phyloP scores from a whole-genome alignment of 352 stramenopile genomes.

The Phytophthora pisi region DNA sequence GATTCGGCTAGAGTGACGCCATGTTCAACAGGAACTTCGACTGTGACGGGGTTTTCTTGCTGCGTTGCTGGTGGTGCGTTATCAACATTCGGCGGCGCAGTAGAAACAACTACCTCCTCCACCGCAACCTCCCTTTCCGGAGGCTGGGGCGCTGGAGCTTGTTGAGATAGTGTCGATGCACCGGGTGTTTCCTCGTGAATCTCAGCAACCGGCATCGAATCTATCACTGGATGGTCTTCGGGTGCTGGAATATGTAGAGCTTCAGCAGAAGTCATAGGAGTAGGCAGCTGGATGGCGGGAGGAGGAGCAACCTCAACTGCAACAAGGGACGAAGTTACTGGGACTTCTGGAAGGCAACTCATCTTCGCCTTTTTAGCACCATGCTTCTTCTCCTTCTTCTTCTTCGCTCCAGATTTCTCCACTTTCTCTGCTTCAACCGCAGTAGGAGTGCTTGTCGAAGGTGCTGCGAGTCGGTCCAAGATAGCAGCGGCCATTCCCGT shows the following conservation, averaged over 20 bases:
- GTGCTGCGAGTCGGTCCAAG: conserved; percentile 48
- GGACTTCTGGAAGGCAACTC: conserved; percentile 4
- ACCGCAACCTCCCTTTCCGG: background rate
- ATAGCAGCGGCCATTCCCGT: conserved; percentile 71
- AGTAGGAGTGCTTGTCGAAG: conserved; percentile 11
- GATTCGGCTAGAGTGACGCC: background rate
- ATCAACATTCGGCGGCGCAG: background rate
- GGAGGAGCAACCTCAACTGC: background rate
- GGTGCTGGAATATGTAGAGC: background rate
- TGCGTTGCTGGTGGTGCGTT: background rate
- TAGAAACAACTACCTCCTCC: background rate
- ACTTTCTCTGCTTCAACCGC: conserved; percentile 24
- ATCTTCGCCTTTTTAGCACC: conserved; percentile 32
- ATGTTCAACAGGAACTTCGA: background rate
- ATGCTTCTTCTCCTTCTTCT: conserved; percentile 39
- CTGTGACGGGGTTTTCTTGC: background rate
- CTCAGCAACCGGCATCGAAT: background rate
- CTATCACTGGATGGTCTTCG: background rate
- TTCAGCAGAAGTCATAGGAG: background rate
- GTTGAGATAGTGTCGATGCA: background rate
- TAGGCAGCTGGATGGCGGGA: conserved; percentile 9
- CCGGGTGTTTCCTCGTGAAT: background rate
- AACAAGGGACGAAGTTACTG: conserved; percentile 1
- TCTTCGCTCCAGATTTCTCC: conserved; percentile 30
- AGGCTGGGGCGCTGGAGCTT: background rate